phyloP scores from a whole-genome alignment of 257 asterid species.

The Solanum tarijense region DNA sequence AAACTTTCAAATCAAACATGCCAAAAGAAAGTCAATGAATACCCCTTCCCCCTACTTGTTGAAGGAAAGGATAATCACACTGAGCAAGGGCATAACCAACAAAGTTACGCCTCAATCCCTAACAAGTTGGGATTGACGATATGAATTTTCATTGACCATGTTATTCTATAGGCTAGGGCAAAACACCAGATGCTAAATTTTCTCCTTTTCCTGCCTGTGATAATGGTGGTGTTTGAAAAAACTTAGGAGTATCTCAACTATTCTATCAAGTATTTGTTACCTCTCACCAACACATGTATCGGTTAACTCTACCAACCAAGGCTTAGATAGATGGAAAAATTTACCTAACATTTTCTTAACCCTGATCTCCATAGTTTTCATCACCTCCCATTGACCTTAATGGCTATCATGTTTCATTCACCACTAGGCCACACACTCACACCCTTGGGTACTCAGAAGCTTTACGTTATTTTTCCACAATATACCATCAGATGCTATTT shows the following conservation, averaged over 20 bases:
- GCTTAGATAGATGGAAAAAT: neutral
- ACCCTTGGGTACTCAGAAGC: neutral
- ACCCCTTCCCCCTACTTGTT: neutral
- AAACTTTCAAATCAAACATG: neutral
- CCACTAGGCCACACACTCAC: neutral
- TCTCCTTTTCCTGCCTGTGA: neutral
- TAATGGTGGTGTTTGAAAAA: neutral
- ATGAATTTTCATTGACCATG: neutral
- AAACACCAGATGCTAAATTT: neutral
- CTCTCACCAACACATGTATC: neutral
- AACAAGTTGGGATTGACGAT: neutral
- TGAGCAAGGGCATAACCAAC: neutral
- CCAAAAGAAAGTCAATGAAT: neutral
- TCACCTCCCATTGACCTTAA: neutral
- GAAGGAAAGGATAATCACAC: neutral
- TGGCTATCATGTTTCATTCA: neutral
- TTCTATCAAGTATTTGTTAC: neutral
- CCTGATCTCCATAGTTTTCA: neutral
- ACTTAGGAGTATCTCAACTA: neutral
- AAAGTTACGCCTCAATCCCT: neutral
- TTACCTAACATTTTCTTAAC: neutral
- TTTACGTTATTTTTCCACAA: neutral
- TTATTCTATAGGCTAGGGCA: neutral
- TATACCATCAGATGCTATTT: neutral
- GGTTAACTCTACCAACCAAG: neutral